These are phyloP conservation scores for Didymella keratinophila DNA, from an alignment of 2,329 filamentous ascomycete genomes.

Conservation along the genomic window DNA sequence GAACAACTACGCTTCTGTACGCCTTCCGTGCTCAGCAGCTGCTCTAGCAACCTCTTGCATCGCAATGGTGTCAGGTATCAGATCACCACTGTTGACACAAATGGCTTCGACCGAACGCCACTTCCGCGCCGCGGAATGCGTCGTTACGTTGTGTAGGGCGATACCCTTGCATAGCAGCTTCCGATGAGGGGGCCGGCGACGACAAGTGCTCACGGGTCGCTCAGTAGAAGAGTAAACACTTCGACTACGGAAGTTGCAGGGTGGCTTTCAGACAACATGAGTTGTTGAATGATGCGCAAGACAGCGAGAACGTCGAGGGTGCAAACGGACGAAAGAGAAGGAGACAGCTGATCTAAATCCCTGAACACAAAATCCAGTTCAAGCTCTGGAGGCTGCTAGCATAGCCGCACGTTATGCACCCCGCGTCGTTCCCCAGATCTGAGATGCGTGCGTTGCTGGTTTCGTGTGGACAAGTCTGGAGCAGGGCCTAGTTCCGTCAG, in stretches of 20 bases:
- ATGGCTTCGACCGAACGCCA: not conserved
- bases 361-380: constrained; percentile 1
- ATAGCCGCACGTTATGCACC: constrained; percentile 10
- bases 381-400: constrained; percentile 11
- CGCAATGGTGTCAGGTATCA: not conserved
- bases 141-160: not conserved
- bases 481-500: not conserved
- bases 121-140: not conserved
- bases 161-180: constrained; percentile 9
- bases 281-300: not conserved
- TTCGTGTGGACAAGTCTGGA: constrained; percentile 9
- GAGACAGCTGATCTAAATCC: not conserved
- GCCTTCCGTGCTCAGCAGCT: not conserved
- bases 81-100: not conserved
- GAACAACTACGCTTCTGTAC: not conserved
- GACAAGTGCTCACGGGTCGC: not conserved
- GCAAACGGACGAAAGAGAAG: not conserved
- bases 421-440: constrained; percentile 16
- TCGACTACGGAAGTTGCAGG: not conserved
- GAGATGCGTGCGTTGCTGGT: constrained; percentile 1
- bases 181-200: constrained; percentile 3
- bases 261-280: too few species aligned
- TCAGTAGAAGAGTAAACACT: too few species aligned
- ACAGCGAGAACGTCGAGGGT: not conserved
- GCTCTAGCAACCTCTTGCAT: not conserved